Base-by-base conservation (phyloP, 768 basidiomycete genomes). In the Pleurotus tuber-regium region DNA sequence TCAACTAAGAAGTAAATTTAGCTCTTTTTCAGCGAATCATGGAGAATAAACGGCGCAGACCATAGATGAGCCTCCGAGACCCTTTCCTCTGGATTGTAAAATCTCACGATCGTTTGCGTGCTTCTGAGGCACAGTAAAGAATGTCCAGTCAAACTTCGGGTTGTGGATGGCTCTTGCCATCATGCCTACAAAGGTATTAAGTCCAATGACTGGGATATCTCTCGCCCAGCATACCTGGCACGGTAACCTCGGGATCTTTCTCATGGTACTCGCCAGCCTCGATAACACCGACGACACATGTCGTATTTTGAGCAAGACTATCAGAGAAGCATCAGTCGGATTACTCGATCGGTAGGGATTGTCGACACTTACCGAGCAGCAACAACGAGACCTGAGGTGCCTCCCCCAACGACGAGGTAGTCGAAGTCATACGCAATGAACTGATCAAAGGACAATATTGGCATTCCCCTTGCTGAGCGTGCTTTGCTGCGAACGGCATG, bases 301-400 rank as follows among this genome's bases (percentile, higher is more conserved):
- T 63, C 3, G 63, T 18, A 43, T 68, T 60, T 57, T 76, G 71
- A 0, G 74, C 65, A 26, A 77, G 66, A 40, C 75, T 73, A 30
- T 16, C 33, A 33, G 31, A 36, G 4, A 48, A 25, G 12, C 28
- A 24, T 36, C 14, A 25, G 23, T 25, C 2, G 14, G 18, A 23
- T 28, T 35, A 5, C 3, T 8, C 8, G 30, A 29, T 14, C 23
- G 21, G 5, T 9, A n/a, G 10, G 24, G 9, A 4, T 24, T 16
- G 18, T 38, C 3, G 16, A 41, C n/a, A 41, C 53, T 7, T 25
- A 54, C 53, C 74, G 61, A 4, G 62, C 61, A 16, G 73, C 74
- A 24, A 75, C 58, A 7, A 69, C 67, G 23, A 74, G 55, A 18
- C 75, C 74, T 5, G 70, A 66, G 16, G 51, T 39, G 4, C 58